Evolutionary conservation across 306 rosid genomes (phyloP), one percentile per base, ranked within the genome.

Genomic region (Pterocarpus santalinus): DNA sequence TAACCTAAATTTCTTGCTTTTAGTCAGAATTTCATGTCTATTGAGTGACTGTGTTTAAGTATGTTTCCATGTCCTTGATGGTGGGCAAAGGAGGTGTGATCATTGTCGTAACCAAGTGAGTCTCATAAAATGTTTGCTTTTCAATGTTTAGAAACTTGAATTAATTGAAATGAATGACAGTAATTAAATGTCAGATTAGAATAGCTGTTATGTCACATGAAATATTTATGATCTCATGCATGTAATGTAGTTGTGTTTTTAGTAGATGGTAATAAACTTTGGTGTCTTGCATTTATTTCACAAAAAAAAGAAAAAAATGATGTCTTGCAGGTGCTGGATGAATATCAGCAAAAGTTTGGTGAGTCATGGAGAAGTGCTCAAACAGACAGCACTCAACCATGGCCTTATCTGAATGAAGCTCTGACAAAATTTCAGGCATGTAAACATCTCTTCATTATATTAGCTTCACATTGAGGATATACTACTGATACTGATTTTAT

Each of bases 381-480:
- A 82, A 87, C 55, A 63, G 99, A 95, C 81, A 57, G 75, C 67
- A 57, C 76, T 81, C 91, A 95, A 80, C 65, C 91, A 74, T 95
- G 99, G 99, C 92, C 98, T 41, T 95, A 91, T 80, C 87, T 95
- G 89, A 85, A 85, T 76, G 97, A 90, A 53, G 98, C 99, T 82
- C 85, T 95, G 34, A 0, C 62, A 2, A 93, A 88, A 79, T 95
- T 91, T 79, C 99, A 95, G 99, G 99, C 91, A 80, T 65, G 46
- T 71, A 49, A 56, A 57, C 51, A 57, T 77, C 73, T 36, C 22
- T 34, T 46, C 65, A 9, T 84, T 66, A 34, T 65, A 61, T 71
- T 28, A 72, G 47, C 58, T 83, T 75, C 68, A 75, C 51, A 55
- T 53, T 12, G 13, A 55, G 22, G 73, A 66, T 58, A 49, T 15